phyloP scores from a whole-genome alignment of 441 rosid species.

The Bocquillonia castaneifolia region DNA sequence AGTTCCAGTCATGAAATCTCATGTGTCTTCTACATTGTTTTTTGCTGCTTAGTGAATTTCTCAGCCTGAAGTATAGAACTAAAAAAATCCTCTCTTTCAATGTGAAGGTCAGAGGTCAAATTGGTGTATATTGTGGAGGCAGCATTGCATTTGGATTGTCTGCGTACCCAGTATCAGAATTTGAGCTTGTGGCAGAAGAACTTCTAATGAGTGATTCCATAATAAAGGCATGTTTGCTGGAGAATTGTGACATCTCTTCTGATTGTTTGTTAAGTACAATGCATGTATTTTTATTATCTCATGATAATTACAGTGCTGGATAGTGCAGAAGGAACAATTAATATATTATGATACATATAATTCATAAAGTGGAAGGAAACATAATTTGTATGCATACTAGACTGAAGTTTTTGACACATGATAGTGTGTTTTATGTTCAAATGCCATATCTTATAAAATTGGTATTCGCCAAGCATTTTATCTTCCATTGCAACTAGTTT shows the following conservation, averaged over 20 bases:
- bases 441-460: not conserved
- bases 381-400: not conserved
- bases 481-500: slow-evolving; percentile 1
- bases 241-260: not conserved
- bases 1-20: not conserved
- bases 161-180: slow-evolving; percentile 88
- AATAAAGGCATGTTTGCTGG: slow-evolving; percentile 64
- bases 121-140: slow-evolving; percentile 81
- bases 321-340: not conserved
- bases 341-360: not conserved
- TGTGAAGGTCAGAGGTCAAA: slow-evolving; percentile 93
- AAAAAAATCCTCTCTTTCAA: slow-evolving; percentile 20
- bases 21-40: slow-evolving; percentile 4
- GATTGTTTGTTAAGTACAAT: not conserved
- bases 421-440: not conserved
- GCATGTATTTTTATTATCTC: not conserved
- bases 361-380: not conserved
- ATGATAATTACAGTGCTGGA: not conserved
- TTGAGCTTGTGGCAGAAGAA: slow-evolving; percentile 99
- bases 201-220: slow-evolving; percentile 94
- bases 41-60: slow-evolving; percentile 18
- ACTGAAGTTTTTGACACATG: not conserved
- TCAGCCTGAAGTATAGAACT: slow-evolving; percentile 17
- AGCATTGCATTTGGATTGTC: slow-evolving; percentile 86
- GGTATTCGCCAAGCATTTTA: not conserved